These are phyloP conservation scores for Phlebiopsis flavidoalba DNA, from an alignment of 768 basidiomycete genomes.

Conservation along the genomic window DNA sequence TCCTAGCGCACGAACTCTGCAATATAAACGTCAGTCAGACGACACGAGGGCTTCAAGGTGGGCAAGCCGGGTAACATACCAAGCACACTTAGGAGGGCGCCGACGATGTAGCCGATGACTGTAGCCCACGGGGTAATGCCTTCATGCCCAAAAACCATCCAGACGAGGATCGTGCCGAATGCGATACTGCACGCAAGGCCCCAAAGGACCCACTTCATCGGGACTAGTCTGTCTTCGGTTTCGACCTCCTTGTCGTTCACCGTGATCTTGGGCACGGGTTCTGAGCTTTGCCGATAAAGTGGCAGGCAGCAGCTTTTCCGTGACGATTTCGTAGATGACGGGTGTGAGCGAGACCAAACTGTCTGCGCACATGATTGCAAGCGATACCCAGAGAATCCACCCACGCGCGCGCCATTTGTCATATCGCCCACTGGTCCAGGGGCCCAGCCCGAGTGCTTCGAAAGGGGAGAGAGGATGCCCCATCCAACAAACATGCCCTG, in stretches of 20 bases:
- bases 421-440: slow-evolving; percentile 89
- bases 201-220: slow-evolving; percentile 66
- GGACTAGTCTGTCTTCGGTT: slow-evolving; percentile 75
- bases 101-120: slow-evolving; percentile 74
- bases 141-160: slow-evolving; percentile 84
- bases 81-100: slow-evolving; percentile 79
- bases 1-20: slow-evolving; percentile 86
- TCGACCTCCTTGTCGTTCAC: slow-evolving; percentile 67
- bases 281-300: neutral
- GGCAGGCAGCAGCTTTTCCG: slow-evolving; percentile 22
- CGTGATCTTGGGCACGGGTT: slow-evolving; percentile 19
- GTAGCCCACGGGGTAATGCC: slow-evolving; percentile 97
- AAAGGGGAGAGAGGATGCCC: slow-evolving; percentile 87
- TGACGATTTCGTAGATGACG: slow-evolving; percentile 51
- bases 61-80: slow-evolving; percentile 42
- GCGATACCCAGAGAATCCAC: slow-evolving; percentile 95
- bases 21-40: slow-evolving; percentile 6
- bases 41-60: neutral
- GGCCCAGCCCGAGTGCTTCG: slow-evolving; percentile 84
- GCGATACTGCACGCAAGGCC: slow-evolving; percentile 62
- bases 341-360: slow-evolving; percentile 82
- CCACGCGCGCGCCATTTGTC: slow-evolving; percentile 81
- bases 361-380: slow-evolving; percentile 96
- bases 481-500: slow-evolving; percentile 97
- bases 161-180: slow-evolving; percentile 75